Evolutionary conservation across 495 filamentous ascomycete species (phyloP).

Genomic region (Rhypophila decipiens): DNA sequence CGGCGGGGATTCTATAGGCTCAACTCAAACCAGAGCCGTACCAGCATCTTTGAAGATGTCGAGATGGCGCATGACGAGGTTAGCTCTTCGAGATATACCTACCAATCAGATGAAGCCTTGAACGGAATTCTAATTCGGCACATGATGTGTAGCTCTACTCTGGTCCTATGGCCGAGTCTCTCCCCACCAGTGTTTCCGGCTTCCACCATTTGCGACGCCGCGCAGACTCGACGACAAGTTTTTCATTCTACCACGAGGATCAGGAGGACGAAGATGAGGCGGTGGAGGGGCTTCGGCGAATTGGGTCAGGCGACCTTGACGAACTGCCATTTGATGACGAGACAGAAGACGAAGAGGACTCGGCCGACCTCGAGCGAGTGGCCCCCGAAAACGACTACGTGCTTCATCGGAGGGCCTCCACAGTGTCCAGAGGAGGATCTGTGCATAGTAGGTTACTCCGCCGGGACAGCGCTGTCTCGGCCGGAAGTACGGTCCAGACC

Average conservation of each 20-base stretch:
- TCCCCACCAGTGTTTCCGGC: slow-evolving; percentile 81
- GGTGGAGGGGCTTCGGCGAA: slow-evolving; percentile 48
- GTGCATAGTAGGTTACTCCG: slow-evolving; percentile 67
- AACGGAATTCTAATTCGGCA: too few relatives aligned
- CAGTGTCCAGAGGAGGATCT: slow-evolving; percentile 45
- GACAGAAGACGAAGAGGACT: slow-evolving; percentile 28
- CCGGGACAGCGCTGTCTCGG: slow-evolving; percentile 53
- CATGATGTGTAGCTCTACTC: slow-evolving; percentile 87
- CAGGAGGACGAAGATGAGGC: slow-evolving; percentile 36
- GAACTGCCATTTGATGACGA: slow-evolving; percentile 38
- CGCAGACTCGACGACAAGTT: slow-evolving; percentile 79
- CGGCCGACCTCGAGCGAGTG: slow-evolving; percentile 36
- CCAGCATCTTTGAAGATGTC: slow-evolving; percentile 88
- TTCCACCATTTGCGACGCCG: slow-evolving; percentile 77
- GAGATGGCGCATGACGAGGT: slow-evolving; percentile 98
- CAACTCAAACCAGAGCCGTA: slow-evolving; percentile 70
- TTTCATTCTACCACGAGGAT: slow-evolving; percentile 76
- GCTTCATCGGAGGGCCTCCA: slow-evolving; percentile 36
- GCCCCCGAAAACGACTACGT: slow-evolving; percentile 31
- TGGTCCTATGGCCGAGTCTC: slow-evolving; percentile 88
- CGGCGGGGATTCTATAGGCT: slow-evolving; percentile 46
- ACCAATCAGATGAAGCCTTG: too few relatives aligned
- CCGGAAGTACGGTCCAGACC: slow-evolving; percentile 48
- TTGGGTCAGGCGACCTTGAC: slow-evolving; percentile 25
- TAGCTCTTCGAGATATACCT: too few relatives aligned